Base-by-base conservation (phyloP, 208 protist species). In the Novymonas esmeraldas region DNA sequence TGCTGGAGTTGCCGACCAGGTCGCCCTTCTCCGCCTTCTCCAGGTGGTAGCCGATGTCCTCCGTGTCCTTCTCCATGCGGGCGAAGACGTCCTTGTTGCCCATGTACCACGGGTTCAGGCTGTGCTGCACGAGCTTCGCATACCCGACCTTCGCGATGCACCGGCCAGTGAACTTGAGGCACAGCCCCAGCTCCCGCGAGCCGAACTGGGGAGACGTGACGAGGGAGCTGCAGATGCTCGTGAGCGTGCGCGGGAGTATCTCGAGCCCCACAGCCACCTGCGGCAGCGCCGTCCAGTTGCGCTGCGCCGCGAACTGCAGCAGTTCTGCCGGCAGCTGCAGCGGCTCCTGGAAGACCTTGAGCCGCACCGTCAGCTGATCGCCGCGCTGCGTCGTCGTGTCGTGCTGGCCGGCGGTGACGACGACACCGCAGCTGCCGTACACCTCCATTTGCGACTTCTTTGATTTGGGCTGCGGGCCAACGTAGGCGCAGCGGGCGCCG, bases 121-220 rank as follows among this genome's bases (percentile, higher is more conserved):
- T 78, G 45, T 73, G 70, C 64, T 77, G 68, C 38, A 92, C 77
- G 31, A 92, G 71, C 77, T 93, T 97, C 48, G 83, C 83, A 49
- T 90, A 94, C 29, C 92, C 92, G 41, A 97, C 63, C 44, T 91
- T 87, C 16, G 83, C 82, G 29, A 95, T 59, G 64, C 77, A 60
- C 49, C 84, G 84, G 7, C 79, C 78, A 20, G 76, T 82, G 67
- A 88, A 93, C 72, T 93, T 84, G 22, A 97, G 58, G 70, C 87
- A 85, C 20, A 97, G 76, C 2, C 92, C 92, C 39, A 97, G 52
- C 73, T 97, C 87, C n/a, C 85, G 82, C 14, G 85, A 89, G 60
- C 92, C 92, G 61, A 83, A 94, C 74, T 90, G 82, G 11, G 87
- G 64, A 6, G 86, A 70, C 9, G 89, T 95, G 31, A 79, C 77